phyloP scores from a whole-genome alignment of 495 filamentous ascomycete species.

The Penicillium nucicola region DNA sequence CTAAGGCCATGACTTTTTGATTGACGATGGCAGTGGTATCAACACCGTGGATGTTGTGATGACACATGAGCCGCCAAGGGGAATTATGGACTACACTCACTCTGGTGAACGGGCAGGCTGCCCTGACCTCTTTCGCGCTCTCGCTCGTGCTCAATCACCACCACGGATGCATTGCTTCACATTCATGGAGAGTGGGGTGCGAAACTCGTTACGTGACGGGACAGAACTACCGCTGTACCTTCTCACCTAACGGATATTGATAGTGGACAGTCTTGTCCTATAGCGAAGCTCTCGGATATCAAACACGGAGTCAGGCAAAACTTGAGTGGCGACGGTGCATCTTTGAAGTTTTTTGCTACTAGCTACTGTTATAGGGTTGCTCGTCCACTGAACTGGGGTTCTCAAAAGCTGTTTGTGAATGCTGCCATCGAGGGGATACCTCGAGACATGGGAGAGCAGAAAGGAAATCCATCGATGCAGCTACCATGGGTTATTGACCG shows the following conservation, averaged over 20 bases:
- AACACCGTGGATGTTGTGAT: constrained; percentile 55
- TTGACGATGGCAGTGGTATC: constrained; percentile 19
- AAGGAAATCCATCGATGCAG: constrained; percentile 32
- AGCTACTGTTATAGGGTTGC: constrained; percentile 35
- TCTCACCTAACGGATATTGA: constrained; percentile 47
- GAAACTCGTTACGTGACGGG: constrained; percentile 54
- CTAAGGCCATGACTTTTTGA: constrained; percentile 45
- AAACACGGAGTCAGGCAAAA: constrained; percentile 8
- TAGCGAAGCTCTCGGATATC: constrained; percentile 37
- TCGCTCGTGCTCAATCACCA: constrained; percentile 49
- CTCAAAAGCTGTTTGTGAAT: constrained; percentile 65
- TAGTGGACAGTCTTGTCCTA: constrained; percentile 35
- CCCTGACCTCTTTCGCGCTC: constrained; percentile 51
- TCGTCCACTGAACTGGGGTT: constrained; percentile 28
- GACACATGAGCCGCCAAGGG: constrained; percentile 65
- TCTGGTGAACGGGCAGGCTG: constrained; percentile 49
- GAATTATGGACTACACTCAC: constrained; percentile 47
- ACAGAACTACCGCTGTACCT: constrained; percentile 24
- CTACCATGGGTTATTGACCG: constrained; percentile 54
- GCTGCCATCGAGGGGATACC: constrained; percentile 48
- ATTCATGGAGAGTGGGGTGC: constrained; percentile 70
- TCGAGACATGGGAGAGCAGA: background rate
- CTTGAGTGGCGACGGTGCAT: background rate
- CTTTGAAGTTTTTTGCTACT: constrained; percentile 16
- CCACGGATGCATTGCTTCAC: constrained; percentile 67